Evolutionary conservation across 352 stramenopile species (phyloP).

Genomic region (Phytophthora gonapodyides): DNA sequence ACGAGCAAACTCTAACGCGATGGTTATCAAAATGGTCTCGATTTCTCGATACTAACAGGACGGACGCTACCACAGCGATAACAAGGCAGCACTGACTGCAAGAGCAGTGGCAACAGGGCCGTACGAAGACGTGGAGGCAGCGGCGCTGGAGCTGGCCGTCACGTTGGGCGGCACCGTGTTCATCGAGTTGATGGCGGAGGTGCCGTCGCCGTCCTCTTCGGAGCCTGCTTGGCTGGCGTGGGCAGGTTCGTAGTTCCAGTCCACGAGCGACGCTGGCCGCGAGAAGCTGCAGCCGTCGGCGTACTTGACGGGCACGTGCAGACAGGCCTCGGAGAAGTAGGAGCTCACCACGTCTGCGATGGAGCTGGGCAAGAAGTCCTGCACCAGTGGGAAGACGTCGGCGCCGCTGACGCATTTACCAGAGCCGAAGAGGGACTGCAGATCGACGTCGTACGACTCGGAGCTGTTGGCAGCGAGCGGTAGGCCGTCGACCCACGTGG

Average conservation of each 20-base stretch:
- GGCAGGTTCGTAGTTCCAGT: slow-evolving; percentile 55
- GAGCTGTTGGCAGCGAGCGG: slow-evolving; percentile 38
- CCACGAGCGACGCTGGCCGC: slow-evolving; percentile 47
- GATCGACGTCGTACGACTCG: slow-evolving; percentile 36
- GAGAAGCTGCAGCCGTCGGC: slow-evolving; percentile 55
- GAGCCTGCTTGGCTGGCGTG: slow-evolving; percentile 39
- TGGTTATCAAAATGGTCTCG: slow-evolving; percentile 14
- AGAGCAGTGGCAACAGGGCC: neutral
- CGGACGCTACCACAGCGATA: slow-evolving; percentile 14
- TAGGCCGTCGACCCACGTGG: slow-evolving; percentile 49
- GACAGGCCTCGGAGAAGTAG: slow-evolving; percentile 48
- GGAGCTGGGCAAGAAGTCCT: slow-evolving; percentile 40
- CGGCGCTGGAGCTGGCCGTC: slow-evolving; percentile 16
- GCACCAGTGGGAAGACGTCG: slow-evolving; percentile 45
- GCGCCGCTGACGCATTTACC: slow-evolving; percentile 45
- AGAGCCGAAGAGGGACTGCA: slow-evolving; percentile 46
- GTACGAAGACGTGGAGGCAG: neutral
- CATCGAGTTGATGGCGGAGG: slow-evolving; percentile 37
- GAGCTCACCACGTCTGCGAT: slow-evolving; percentile 36
- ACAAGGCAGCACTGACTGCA: slow-evolving; percentile 1
- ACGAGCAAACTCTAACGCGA: slow-evolving; percentile 22
- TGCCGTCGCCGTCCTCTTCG: slow-evolving; percentile 16
- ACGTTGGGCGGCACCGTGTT: slow-evolving; percentile 38
- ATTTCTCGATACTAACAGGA: slow-evolving; percentile 9
- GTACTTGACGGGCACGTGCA: slow-evolving; percentile 59